phyloP scores from a whole-genome alignment of 345 rosid genomes.

The Passiflora organensis region DNA sequence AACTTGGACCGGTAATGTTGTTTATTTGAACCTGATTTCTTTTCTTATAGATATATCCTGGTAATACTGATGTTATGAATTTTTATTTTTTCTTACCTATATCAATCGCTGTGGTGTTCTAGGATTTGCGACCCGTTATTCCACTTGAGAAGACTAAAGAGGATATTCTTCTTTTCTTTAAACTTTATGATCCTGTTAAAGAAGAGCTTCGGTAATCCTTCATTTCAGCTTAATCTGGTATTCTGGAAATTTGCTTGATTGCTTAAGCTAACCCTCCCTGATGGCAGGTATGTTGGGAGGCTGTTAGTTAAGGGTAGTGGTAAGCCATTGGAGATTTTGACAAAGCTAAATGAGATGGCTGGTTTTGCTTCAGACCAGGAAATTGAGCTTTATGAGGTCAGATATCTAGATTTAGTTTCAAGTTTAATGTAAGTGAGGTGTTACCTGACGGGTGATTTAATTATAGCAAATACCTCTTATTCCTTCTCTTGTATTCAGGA shows the following conservation, averaged over 20 bases:
- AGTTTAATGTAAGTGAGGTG: not conserved
- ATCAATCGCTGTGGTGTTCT: constrained; percentile 5
- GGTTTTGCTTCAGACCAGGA: constrained; percentile 84
- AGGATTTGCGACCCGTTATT: constrained; percentile 70
- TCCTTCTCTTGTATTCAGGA: constrained; percentile 54
- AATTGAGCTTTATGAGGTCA: constrained; percentile 85
- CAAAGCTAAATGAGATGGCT: constrained; percentile 78
- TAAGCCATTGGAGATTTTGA: constrained; percentile 72
- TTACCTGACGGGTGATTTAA: not conserved
- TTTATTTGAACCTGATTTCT: not conserved
- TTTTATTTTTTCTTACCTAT: not conserved
- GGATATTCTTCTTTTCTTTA: constrained; percentile 83
- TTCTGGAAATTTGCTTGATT: not conserved
- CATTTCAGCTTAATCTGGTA: not conserved
- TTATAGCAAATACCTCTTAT: not conserved
- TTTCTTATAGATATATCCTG: no score
- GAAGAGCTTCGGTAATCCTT: constrained; percentile 62
- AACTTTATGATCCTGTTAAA: constrained; percentile 82
- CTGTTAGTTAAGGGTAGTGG: constrained; percentile 70
- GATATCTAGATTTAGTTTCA: constrained; percentile 7
- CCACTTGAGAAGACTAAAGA: constrained; percentile 64
- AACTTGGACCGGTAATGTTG: constrained; percentile 60
- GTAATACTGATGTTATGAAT: not conserved
- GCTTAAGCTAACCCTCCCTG: constrained; percentile 11
- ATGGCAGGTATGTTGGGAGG: constrained; percentile 74